These are phyloP conservation scores for Arxiozyma slooffiae DNA, from an alignment of 1,139 yeast genomes.

Conservation along the genomic window DNA sequence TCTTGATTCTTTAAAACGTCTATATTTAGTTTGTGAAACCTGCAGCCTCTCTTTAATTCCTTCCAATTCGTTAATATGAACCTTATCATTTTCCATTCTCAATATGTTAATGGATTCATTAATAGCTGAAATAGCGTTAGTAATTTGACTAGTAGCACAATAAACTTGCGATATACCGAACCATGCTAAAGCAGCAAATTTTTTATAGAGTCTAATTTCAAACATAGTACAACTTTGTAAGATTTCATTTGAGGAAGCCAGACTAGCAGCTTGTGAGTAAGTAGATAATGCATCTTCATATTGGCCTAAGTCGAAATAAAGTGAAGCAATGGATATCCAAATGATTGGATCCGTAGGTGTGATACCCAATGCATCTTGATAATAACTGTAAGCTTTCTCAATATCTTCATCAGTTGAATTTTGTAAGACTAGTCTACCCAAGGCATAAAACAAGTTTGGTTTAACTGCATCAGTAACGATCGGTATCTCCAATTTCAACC, in stretches of 20 bases:
- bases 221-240: background rate
- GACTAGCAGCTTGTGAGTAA: constrained; percentile 45
- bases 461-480: constrained; percentile 4
- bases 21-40: background rate
- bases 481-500: constrained; percentile 8
- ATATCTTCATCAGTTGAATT: constrained; percentile 12
- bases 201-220: constrained; percentile 10
- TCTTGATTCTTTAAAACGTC: constrained; percentile 1
- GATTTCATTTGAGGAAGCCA: constrained; percentile 10
- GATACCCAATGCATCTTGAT: constrained; percentile 47
- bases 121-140: constrained; percentile 18
- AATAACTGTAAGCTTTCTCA: constrained; percentile 37
- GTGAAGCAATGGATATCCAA: constrained; percentile 57
- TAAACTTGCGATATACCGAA: constrained; percentile 26
- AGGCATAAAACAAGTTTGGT: constrained; percentile 13
- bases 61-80: constrained; percentile 12
- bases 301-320: constrained; percentile 50
- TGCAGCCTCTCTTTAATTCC: constrained; percentile 1
- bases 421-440: constrained; percentile 18
- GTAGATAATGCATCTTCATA: constrained; percentile 59
- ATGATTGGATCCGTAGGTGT: constrained; percentile 49
- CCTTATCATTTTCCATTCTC: constrained; percentile 12
- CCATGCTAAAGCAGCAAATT: constrained; percentile 23
- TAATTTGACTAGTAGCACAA: constrained; percentile 14
- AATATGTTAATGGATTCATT: constrained; percentile 16